Evolutionary conservation across 768 basidiomycete genomes (phyloP), one percentile per base, ranked within the genome.

Genomic region (Clathrus columnatus): DNA sequence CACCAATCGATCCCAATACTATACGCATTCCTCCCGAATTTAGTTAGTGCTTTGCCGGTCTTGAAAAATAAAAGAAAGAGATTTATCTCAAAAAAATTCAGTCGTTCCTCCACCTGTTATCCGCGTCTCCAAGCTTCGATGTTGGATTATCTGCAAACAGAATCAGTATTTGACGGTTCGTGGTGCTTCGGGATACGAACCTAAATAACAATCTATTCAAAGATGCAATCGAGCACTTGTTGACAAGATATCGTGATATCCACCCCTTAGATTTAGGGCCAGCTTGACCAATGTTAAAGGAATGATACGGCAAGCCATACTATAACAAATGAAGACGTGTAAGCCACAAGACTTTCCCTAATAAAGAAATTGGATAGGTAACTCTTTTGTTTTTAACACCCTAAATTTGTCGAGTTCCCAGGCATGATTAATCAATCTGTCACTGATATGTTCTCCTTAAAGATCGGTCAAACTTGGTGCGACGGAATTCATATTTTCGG

Each of bases 251-350:
- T n/a, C 95, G 85, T 3, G 94, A 96, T 66, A 97, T 97, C 54
- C 95, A 86, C 7, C 95, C 95, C 76, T 97, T 98, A 77, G 88
- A 83, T 70, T 93, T 95, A 43, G 91, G 79, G 16, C 85, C 90
- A 4, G 95, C 95, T 44, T 93, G 88, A 10, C 92, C 93, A 67
- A 98, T 97, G 75, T 96, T 97, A 1, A 92, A 78, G 18, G 93
- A 94, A 72, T 98, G 93, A 70, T 94, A 98, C 61, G 97, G 78
- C n/a, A 98, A 80, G 65, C 95, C 95, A 65, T 97, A 98, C 90
- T 97, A n/a, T 20, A 16, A 41, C 54, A n/a, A 16, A 50, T 21
- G 36, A 29, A 50, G 20, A 48, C 30, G 43, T 11, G n/a, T 36
- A 36, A 36, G 36, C 7, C 2, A 36, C 2, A 36, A 57, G 54